Evolutionary conservation across 495 filamentous ascomycete species (phyloP).

Genomic region (Cenococcum geophilum): DNA sequence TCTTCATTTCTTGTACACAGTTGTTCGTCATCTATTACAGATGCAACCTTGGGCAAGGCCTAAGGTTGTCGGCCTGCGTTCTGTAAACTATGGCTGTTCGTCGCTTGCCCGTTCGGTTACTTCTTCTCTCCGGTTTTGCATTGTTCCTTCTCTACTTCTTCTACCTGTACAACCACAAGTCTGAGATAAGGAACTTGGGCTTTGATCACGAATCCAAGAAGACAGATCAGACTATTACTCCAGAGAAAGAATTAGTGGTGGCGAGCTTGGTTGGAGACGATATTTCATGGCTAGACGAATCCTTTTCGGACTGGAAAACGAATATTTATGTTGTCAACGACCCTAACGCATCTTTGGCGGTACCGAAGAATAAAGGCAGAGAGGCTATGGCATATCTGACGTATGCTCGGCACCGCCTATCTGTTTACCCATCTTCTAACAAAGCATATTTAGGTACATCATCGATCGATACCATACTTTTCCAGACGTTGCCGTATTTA

Average conservation of each 20-base stretch:
- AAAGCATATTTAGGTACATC: conserved; percentile 42
- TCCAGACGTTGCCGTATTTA: conserved; percentile 53
- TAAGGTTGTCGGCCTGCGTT: no score
- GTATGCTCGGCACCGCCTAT: not conserved
- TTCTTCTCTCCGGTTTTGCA: not conserved
- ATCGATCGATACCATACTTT: conserved; percentile 60
- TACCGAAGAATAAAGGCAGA: conserved; percentile 49
- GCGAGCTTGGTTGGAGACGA: conserved; percentile 25
- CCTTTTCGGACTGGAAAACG: conserved; percentile 46
- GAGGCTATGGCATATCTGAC: conserved; percentile 47
- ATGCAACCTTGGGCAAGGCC: no score
- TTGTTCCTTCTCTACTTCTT: not conserved
- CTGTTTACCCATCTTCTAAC: not conserved
- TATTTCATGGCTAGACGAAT: conserved; percentile 48
- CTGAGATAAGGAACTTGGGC: not conserved
- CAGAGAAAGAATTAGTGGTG: conserved; percentile 31
- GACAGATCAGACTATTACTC: not conserved
- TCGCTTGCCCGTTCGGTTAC: not conserved
- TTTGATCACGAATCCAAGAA: not conserved
- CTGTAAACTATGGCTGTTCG: not conserved
- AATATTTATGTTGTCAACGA: conserved; percentile 52
- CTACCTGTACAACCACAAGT: not conserved
- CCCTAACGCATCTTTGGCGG: conserved; percentile 43
- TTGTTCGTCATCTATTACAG: no score
- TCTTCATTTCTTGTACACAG: no score